These are phyloP conservation scores for Lachnellula hyalina DNA, from an alignment of 2,329 filamentous ascomycete species.

Conservation along the genomic window DNA sequence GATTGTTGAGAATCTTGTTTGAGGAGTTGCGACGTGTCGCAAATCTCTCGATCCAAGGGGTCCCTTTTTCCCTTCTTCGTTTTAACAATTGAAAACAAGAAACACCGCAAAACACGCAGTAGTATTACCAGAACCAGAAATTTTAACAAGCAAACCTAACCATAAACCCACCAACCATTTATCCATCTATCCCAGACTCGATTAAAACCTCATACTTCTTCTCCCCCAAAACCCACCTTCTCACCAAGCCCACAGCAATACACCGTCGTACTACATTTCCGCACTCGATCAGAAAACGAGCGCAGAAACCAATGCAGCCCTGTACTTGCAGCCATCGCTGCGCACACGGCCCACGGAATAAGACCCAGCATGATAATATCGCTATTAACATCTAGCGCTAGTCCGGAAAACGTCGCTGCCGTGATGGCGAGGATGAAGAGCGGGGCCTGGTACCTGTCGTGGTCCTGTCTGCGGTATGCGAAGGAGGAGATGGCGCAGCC, in stretches of 20 bases:
- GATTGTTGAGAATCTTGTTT: too few relatives aligned
- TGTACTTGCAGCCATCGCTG: conserved; percentile 33
- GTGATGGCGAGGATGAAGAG: conserved; percentile 29
- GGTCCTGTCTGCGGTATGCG: conserved; percentile 30
- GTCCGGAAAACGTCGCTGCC: conserved; percentile 23
- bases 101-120: too few relatives aligned
- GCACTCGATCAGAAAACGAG: conserved; percentile 2
- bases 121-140: too few relatives aligned
- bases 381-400: conserved; percentile 21
- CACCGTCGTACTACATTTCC: conserved; percentile 13
- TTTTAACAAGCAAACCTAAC: too few relatives aligned
- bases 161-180: too few relatives aligned
- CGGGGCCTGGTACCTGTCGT: conserved; percentile 30
- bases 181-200: neutral
- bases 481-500: conserved; percentile 36
- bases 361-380: conserved; percentile 33
- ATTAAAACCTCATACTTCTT: neutral
- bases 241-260: conserved; percentile 12
- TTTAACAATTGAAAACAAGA: too few relatives aligned
- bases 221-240: conserved; percentile 1
- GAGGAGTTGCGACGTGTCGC: too few relatives aligned
- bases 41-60: too few relatives aligned
- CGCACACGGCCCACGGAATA: conserved; percentile 33
- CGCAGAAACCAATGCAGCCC: conserved; percentile 24
- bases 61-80: too few relatives aligned